Percentiles rank a stretch among this genome's conserved stretches.
These are phyloP conservation scores for Hyaloperonospora arabidopsidis DNA, from an alignment of 352 stramenopile species.

Conservation along the genomic window DNA sequence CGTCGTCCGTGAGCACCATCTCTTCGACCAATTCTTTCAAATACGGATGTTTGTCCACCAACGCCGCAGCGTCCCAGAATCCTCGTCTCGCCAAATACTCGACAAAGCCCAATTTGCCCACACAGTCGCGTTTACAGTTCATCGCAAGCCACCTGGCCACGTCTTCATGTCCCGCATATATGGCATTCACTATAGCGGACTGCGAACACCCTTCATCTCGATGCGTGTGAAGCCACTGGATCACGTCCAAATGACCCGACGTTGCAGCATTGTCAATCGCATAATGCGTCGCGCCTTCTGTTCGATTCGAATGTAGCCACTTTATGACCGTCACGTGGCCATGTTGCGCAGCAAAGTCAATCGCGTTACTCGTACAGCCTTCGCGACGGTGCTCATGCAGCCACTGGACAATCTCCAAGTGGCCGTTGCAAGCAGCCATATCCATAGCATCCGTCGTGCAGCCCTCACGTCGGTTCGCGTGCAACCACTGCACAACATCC, in stretches of 20 bases:
- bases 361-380: constrained; percentile 50
- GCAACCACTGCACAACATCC: constrained; percentile 49
- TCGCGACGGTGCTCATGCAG: constrained; percentile 47
- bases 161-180: constrained; percentile 40
- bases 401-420: constrained; percentile 50
- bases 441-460: constrained; percentile 67
- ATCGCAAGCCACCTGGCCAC: constrained; percentile 49
- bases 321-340: constrained; percentile 52
- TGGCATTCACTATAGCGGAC: constrained; percentile 59
- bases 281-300: constrained; percentile 41
- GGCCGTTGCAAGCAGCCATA: constrained; percentile 49
- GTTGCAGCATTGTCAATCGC: constrained; percentile 57
- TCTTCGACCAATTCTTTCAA: constrained; percentile 25
- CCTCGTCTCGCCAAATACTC: constrained; percentile 31
- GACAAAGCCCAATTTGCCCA: constrained; percentile 28
- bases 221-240: constrained; percentile 47
- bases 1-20: constrained; percentile 13
- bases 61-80: constrained; percentile 24
- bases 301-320: constrained; percentile 49
- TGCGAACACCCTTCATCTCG: constrained; percentile 58
- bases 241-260: constrained; percentile 35
- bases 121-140: constrained; percentile 36
- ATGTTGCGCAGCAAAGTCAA: constrained; percentile 55
- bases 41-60: constrained; percentile 30
- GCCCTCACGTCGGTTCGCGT: constrained; percentile 36